Evolutionary conservation across 1,284 basidiomycete genomes (phyloP).

Genomic region (Meira miltonrushii): DNA sequence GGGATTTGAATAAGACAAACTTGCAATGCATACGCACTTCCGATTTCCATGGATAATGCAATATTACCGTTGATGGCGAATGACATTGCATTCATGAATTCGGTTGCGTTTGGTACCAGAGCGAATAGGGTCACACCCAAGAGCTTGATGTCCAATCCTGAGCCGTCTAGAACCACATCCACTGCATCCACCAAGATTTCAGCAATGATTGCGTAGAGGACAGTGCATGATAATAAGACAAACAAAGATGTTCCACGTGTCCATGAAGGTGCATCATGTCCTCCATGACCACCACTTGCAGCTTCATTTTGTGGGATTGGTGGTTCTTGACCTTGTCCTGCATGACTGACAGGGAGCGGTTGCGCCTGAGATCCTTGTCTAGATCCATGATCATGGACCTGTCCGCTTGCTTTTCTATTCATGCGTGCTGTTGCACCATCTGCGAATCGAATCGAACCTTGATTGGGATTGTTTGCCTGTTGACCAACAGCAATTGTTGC

Average conservation of each 20-base stretch:
- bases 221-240: constrained; percentile 64
- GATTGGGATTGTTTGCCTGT: constrained; percentile 14
- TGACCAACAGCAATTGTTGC: constrained; percentile 26
- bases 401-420: no score
- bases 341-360: background rate
- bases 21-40: constrained; percentile 95
- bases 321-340: background rate
- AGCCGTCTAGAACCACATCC: constrained; percentile 86
- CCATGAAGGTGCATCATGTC: constrained; percentile 84
- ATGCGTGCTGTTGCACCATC: background rate
- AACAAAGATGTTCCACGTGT: constrained; percentile 36
- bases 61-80: constrained; percentile 98
- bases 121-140: constrained; percentile 94
- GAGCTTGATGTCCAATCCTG: constrained; percentile 95
- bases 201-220: constrained; percentile 90
- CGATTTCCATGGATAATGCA: constrained; percentile 92
- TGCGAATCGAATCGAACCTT: background rate
- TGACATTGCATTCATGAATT: constrained; percentile 99
- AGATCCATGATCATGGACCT: constrained; percentile 17
- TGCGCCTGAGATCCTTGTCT: constrained; percentile 20
- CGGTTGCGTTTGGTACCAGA: constrained; percentile 95
- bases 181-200: constrained; percentile 93
- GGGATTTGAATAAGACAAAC: constrained; percentile 97
- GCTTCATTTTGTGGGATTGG: constrained; percentile 1
- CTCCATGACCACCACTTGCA: constrained; percentile 63